Percentiles rank a stretch among this genome's conserved stretches.
Evolutionary conservation across 768 basidiomycete genomes (phyloP).

Genomic region (Boletus sp.): DNA sequence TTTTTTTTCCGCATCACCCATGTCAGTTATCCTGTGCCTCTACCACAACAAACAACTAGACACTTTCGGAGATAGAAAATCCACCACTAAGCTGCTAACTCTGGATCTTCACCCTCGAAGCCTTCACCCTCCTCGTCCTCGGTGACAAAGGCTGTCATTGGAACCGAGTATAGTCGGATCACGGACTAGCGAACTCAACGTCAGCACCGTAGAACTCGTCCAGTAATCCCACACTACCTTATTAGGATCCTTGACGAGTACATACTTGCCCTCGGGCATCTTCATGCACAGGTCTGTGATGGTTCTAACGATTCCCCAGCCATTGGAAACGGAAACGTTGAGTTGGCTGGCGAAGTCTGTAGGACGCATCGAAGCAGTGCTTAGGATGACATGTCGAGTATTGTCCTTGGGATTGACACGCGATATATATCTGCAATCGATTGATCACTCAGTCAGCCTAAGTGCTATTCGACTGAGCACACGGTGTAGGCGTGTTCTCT

Average conservation of each 20-base stretch:
- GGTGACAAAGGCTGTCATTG: conserved; percentile 77
- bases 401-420: conserved; percentile 93
- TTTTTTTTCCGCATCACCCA: neutral
- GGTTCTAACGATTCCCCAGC: conserved; percentile 97
- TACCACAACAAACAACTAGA: neutral
- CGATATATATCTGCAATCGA: conserved; percentile 77
- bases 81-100: conserved; percentile 29
- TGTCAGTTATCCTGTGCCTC: neutral
- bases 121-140: conserved; percentile 67
- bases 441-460: conserved; percentile 13
- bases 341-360: conserved; percentile 93
- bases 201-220: conserved; percentile 5
- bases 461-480: neutral
- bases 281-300: conserved; percentile 94
- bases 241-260: conserved; percentile 97
- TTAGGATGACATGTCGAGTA: conserved; percentile 92
- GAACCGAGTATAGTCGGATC: conserved; percentile 92
- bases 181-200: conserved; percentile 61
- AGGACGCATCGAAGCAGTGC: conserved; percentile 92
- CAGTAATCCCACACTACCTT: conserved; percentile 54
- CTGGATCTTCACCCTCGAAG: conserved; percentile 43
- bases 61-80: conserved; percentile 7
- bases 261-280: conserved; percentile 97
- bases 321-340: conserved; percentile 91
- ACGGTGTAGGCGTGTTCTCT: neutral